Evolutionary conservation across 192 early-diverging fungal genomes (phyloP).

Genomic region (Fimicolochytrium jonesii): DNA sequence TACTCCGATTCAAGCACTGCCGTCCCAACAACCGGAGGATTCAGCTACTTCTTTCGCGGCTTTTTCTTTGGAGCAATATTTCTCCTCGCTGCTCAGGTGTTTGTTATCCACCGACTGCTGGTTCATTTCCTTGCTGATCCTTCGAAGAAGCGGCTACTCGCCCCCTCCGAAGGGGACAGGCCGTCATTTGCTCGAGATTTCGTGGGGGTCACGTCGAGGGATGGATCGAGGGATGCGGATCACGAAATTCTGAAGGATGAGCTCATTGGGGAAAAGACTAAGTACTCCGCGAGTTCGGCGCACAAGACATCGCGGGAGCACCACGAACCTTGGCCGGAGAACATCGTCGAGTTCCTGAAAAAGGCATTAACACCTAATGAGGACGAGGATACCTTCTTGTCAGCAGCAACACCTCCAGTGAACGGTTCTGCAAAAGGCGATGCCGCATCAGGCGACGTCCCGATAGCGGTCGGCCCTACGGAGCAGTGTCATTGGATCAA

Average conservation of each 20-base stretch:
- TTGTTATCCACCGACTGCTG: slow-evolving; percentile 12
- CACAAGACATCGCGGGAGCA: slow-evolving; percentile 26
- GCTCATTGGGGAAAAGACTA: neutral
- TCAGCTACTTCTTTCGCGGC: slow-evolving; percentile 27
- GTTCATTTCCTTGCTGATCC: slow-evolving; percentile 31
- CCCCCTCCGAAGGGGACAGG: slow-evolving; percentile 16
- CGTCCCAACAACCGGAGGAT: too few species aligned
- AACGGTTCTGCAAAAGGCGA: neutral
- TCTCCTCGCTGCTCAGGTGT: slow-evolving; percentile 24
- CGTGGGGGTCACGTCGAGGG: neutral
- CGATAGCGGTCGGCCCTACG: slow-evolving; percentile 26
- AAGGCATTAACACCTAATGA: slow-evolving; percentile 23
- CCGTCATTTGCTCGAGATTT: slow-evolving; percentile 19
- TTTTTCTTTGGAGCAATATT: slow-evolving; percentile 31
- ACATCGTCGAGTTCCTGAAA: slow-evolving; percentile 36
- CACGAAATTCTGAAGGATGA: slow-evolving; percentile 12
- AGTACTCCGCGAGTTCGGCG: neutral
- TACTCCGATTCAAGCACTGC: too few species aligned
- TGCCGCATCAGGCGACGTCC: neutral
- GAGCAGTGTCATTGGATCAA: slow-evolving; percentile 44
- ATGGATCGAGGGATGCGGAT: neutral
- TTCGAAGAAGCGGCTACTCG: slow-evolving; percentile 8
- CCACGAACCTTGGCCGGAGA: slow-evolving; percentile 41
- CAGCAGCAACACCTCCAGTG: neutral
- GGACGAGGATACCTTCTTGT: slow-evolving; percentile 17